These are phyloP conservation scores for Dactylonectria macrodidyma DNA, from an alignment of 2,329 filamentous ascomycete species.

Conservation along the genomic window DNA sequence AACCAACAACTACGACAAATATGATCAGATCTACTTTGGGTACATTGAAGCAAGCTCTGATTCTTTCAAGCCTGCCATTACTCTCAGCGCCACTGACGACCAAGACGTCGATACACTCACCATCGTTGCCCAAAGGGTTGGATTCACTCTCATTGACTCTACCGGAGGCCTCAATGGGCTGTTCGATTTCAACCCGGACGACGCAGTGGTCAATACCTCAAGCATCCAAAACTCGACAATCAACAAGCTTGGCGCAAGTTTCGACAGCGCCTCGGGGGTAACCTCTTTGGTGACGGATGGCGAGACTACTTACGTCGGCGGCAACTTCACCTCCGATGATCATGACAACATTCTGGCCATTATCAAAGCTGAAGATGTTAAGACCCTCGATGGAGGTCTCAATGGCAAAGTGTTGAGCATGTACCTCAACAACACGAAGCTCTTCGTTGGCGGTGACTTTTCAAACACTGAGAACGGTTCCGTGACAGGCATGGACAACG, in stretches of 20 bases:
- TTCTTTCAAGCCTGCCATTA: constrained; percentile 85
- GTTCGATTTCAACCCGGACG: constrained; percentile 85
- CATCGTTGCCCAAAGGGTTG: constrained; percentile 90
- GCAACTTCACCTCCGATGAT: constrained; percentile 82
- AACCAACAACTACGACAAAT: constrained; percentile 97
- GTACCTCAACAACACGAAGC: constrained; percentile 73
- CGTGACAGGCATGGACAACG: constrained; percentile 77
- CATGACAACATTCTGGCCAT: constrained; percentile 86
- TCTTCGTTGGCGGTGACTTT: constrained; percentile 92
- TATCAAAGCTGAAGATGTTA: constrained; percentile 72
- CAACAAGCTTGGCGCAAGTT: constrained; percentile 80
- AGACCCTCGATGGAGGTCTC: constrained; percentile 79
- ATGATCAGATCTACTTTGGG: constrained; percentile 91
- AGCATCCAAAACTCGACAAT: constrained; percentile 81
- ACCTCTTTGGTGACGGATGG: constrained; percentile 76
- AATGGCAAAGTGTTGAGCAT: constrained; percentile 84
- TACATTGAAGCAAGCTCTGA: constrained; percentile 82
- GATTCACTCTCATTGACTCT: constrained; percentile 81
- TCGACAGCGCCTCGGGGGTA: constrained; percentile 78
- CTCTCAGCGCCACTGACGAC: constrained; percentile 77
- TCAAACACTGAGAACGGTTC: constrained; percentile 77
- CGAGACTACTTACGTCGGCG: constrained; percentile 81
- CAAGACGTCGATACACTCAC: constrained; percentile 76
- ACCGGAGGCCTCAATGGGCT: constrained; percentile 89
- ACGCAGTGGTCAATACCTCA: constrained; percentile 66